phyloP scores from a whole-genome alignment of 2,329 filamentous ascomycete genomes.

The Geosmithia putterillii region DNA sequence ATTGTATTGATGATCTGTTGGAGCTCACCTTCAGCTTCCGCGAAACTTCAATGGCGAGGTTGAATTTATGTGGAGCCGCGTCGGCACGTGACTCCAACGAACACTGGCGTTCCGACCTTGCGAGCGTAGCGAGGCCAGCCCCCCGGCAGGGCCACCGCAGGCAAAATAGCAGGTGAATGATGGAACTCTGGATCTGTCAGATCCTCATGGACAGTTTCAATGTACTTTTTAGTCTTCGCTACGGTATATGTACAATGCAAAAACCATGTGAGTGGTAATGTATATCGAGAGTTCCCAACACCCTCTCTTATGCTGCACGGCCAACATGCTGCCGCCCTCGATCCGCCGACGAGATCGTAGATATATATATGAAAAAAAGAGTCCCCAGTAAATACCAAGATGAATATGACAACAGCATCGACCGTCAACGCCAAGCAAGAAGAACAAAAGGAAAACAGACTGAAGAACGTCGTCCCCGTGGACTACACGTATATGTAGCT shows the following conservation, averaged over 20 bases:
- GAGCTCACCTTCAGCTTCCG: not conserved
- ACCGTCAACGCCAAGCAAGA: not conserved
- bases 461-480: conserved; percentile 5
- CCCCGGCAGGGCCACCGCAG: no score
- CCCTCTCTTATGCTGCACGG: no score
- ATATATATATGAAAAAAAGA: not conserved
- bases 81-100: not conserved
- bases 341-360: no score
- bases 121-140: no score
- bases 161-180: no score
- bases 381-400: no score
- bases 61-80: not conserved
- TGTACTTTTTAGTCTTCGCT: not conserved
- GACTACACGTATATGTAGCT: not conserved
- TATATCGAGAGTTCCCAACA: not conserved
- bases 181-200: no score
- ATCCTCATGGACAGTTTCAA: no score
- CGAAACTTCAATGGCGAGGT: not conserved
- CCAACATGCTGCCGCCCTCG: not conserved
- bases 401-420: not conserved
- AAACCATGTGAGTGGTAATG: not conserved
- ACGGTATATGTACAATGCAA: not conserved
- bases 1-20: not conserved
- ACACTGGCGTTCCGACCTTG: no score
- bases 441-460: conserved; percentile 2